Evolutionary conservation across 768 basidiomycete genomes (phyloP), one percentile per base, ranked within the genome.

Genomic region (Fistulinella prunicolor): DNA sequence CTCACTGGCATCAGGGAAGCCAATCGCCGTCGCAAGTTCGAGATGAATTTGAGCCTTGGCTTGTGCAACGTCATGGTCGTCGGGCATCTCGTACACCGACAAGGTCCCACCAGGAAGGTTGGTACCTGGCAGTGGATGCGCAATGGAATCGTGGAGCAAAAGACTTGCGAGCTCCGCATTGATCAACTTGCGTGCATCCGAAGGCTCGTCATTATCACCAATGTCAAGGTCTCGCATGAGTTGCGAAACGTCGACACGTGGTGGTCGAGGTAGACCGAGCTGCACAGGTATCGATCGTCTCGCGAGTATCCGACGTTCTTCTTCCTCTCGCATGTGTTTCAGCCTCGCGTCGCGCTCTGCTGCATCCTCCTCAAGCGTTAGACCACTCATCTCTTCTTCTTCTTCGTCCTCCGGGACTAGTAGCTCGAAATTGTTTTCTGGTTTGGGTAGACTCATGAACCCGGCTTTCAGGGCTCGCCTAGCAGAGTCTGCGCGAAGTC

Each of bases 401-500:
- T 81, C 88, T 44, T 92, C 89, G 16, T 92, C 89, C 56, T 95
- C 94, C 3, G 90, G 91, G 9, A 95, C 83, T 36, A 94, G 78
- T 38, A 99, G 72, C 69, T 98, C 94, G 58, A 97, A 98, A 67
- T 98, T 95, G 66, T 98, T 97, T 71, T 97, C 92, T 0, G 96
- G 94, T 56, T 83, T 85, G 0, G 96, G 96, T 14, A 99, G 74
- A 51, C 67, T 83, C 70, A 78, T 78, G 70, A 98, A 97, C 6
- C 86, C 89, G 9, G 83, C 80, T 56, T 86, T 77, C 43, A 98
- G 77, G 1, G 86, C 82, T 32, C 85, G 80, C 64, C 93, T 91
- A 5, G 81, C 76, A 20, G 84, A 80, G 47, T 76, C 76, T 13
- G 69, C 65, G 22, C 79, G 85, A 47, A 82, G 66, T 13, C 80